A percentile compares a stretch with the other conserved stretches of the same genome.
Conservation (phyloP, 805 yeast genomes). For the Starmera dryadoides region DNA sequence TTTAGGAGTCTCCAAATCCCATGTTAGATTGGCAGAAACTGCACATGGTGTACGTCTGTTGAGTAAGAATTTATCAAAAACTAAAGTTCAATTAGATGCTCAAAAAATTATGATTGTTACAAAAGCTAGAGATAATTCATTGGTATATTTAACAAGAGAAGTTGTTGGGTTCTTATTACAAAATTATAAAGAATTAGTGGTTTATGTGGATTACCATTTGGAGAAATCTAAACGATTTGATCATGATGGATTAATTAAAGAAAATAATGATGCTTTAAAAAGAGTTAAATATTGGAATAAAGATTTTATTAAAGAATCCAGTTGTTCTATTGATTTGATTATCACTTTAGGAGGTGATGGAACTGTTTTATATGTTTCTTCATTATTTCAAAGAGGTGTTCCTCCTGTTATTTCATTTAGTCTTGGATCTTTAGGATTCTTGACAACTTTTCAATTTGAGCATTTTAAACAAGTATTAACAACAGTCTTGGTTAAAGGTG, state of each 20-base stretch:
- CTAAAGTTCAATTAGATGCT: slow-evolving; percentile 65
- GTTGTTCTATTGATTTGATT: slow-evolving; percentile 61
- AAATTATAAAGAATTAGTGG: slow-evolving; percentile 30
- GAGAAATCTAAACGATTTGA: slow-evolving; percentile 58
- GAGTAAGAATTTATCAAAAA: slow-evolving; percentile 63
- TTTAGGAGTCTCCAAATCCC: slow-evolving; percentile 52
- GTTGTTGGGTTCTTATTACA: slow-evolving; percentile 69
- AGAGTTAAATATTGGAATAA: slow-evolving; percentile 65
- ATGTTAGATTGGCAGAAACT: slow-evolving; percentile 70
- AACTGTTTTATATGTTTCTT: slow-evolving; percentile 83
- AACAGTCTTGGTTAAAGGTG: slow-evolving; percentile 60
- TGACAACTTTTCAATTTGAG: slow-evolving; percentile 80
- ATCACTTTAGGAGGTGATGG: slow-evolving; percentile 97
- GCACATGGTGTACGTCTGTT: slow-evolving; percentile 75
- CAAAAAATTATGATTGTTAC: slow-evolving; percentile 75
- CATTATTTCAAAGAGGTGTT: slow-evolving; percentile 74
- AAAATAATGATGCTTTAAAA: slow-evolving; percentile 36
- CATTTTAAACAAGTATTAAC: slow-evolving; percentile 55
- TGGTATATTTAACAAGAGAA: slow-evolving; percentile 70
- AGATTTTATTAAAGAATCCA: slow-evolving; percentile 35
- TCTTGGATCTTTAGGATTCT: slow-evolving; percentile 86
- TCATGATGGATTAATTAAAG: slow-evolving; percentile 40
- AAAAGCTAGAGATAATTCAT: slow-evolving; percentile 79
- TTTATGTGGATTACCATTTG: slow-evolving; percentile 72
- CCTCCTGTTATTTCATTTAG: slow-evolving; percentile 91